Evolutionary conservation across 1,284 basidiomycete species (phyloP), one percentile per base, ranked within the genome.

Genomic region (Irpex lacteus): DNA sequence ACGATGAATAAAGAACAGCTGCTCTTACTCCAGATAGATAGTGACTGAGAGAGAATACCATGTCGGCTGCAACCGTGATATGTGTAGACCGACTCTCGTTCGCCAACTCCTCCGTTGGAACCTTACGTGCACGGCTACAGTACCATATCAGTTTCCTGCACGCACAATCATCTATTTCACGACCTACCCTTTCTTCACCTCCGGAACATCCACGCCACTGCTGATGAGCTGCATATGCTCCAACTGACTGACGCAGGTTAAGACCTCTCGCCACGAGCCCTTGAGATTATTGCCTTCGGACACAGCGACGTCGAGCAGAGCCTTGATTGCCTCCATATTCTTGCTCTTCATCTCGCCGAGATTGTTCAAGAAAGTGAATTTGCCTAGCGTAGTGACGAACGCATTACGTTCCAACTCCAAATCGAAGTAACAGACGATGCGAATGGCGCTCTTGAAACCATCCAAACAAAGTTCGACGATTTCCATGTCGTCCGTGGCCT

Each of bases 251-350:
- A 98, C 96, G 75, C 96, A 98, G 32, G 90, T 94, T 67, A 98
- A 77, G 36, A 98, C 94, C 69, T 98, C 96, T 68, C 91, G 91
- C 96, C 96, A 98, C n/a, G 92, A 95, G 1, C 89, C 89, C 78
- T 95, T 96, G 63, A 98, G 83, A 74, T 95, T 90, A 74, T 97
- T 98, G 67, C 96, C 96, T 74, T 98, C 96, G 11, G 88, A 91
- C 52, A 97, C 90, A 5, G 96, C 96, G 57, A 98, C 88, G 73
- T 98, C 96, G 26, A 98, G 80, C 64, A 98, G 80, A 2, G 94
- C 81, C 77, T 98, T 98, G 79, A 98, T 98, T 2, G 96, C 96
- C 74, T 98, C 96, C 87, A 98, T 96, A 73, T 98, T 98, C 82
- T 98, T 98, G 47, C 94, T 85, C 79, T 95, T 96, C 96, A 98